A percentile compares a stretch with the other conserved stretches of the same genome.
These are phyloP conservation scores for Phytopythium sindhum DNA, from an alignment of 352 stramenopile genomes.

Conservation along the genomic window DNA sequence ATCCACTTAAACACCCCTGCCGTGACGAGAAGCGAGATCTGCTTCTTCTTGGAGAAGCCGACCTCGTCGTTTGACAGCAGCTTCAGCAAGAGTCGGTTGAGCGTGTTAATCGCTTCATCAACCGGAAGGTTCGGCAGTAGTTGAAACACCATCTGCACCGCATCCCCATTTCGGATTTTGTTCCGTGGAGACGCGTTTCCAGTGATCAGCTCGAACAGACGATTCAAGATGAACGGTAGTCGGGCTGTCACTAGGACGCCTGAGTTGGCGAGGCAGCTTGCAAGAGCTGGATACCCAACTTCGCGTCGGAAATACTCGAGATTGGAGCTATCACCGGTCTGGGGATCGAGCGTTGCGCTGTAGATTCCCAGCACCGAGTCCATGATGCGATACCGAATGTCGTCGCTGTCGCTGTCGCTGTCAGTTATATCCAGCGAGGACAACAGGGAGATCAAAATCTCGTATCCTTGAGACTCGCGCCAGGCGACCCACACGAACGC, in stretches of 20 bases:
- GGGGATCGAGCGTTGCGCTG: constrained; percentile 37
- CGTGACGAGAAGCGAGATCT: constrained; percentile 39
- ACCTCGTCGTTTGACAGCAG: constrained; percentile 40
- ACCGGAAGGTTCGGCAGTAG: constrained; percentile 37
- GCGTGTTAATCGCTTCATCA: constrained; percentile 19
- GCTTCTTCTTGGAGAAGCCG: constrained; percentile 43
- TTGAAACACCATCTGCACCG: constrained; percentile 47
- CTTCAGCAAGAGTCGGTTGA: constrained; percentile 44
- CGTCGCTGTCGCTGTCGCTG: constrained; percentile 16
- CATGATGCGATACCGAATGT: constrained; percentile 34
- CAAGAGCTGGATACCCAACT: constrained; percentile 41
- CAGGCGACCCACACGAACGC: constrained; percentile 38
- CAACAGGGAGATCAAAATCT: constrained; percentile 55
- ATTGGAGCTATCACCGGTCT: constrained; percentile 21
- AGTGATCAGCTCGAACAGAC: constrained; percentile 59
- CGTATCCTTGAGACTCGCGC: constrained; percentile 50
- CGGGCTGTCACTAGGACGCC: constrained; percentile 37
- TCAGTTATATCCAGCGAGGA: constrained; percentile 43
- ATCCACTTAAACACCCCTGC: constrained; percentile 63
- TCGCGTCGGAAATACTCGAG: constrained; percentile 39
- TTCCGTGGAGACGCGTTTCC: constrained; percentile 26
- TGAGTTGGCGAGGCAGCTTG: constrained; percentile 55
- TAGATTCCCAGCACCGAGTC: constrained; percentile 51
- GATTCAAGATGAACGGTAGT: constrained; percentile 34
- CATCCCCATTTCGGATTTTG: constrained; percentile 59